phyloP scores from a whole-genome alignment of 2,329 filamentous ascomycete genomes.

The Monosporascus sp. region DNA sequence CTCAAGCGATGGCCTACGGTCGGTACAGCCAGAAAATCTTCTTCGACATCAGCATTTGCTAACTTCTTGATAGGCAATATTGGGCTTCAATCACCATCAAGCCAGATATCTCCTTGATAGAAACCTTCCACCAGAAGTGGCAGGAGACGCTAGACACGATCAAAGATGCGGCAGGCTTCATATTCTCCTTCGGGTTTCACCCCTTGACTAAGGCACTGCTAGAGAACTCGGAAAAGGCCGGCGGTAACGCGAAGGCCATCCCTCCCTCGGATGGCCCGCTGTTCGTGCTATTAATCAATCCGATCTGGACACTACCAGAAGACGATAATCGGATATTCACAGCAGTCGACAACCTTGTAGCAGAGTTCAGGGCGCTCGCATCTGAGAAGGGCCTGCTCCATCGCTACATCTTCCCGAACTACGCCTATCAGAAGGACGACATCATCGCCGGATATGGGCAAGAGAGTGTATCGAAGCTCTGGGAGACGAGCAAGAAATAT shows the following conservation, averaged over 20 bases:
- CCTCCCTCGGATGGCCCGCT: constrained; percentile 13
- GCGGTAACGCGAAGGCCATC: constrained; percentile 15
- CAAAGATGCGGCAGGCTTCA: constrained; percentile 13
- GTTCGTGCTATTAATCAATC: constrained; percentile 15
- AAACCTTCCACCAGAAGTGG: constrained; percentile 11
- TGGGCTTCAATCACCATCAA: constrained; percentile 9
- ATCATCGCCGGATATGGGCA: constrained; percentile 7
- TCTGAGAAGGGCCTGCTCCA: constrained; percentile 7
- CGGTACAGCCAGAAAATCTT: neutral
- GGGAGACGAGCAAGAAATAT: constrained; percentile 7
- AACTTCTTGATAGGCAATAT: constrained; percentile 7
- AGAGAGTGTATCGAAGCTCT: constrained; percentile 3
- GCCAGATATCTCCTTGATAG: constrained; percentile 8
- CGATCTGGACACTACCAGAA: constrained; percentile 8
- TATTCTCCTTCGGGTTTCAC: constrained; percentile 16
- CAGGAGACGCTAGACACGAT: constrained; percentile 8
- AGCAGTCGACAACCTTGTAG: constrained; percentile 3
- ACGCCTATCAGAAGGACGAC: constrained; percentile 7
- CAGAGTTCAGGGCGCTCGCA: constrained; percentile 2
- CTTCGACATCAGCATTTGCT: neutral
- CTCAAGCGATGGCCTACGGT: constrained; percentile 5
- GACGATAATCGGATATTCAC: constrained; percentile 9
- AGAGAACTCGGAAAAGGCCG: constrained; percentile 10
- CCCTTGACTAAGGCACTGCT: constrained; percentile 12
- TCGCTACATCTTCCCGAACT: constrained; percentile 13